Conservation (phyloP, 306 rosid species). For the Castanospermum australe region DNA sequence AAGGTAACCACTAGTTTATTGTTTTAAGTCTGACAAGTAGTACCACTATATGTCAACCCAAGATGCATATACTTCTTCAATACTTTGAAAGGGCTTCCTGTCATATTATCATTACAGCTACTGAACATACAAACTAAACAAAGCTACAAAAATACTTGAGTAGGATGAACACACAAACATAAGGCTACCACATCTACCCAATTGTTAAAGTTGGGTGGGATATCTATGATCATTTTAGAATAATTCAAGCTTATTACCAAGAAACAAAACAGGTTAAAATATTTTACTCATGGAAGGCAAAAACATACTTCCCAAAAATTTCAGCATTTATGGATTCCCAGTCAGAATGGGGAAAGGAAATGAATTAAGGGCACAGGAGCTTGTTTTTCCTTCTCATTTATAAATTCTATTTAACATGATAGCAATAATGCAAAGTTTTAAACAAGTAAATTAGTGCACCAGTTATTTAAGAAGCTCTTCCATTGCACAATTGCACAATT, state of each 20-base stretch:
- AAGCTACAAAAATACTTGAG: not conserved
- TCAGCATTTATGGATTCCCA: not conserved
- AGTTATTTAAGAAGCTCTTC: not conserved
- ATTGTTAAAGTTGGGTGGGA: not conserved
- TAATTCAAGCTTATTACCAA: not conserved
- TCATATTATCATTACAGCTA: not conserved
- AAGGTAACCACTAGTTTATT: not conserved
- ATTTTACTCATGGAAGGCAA: not conserved
- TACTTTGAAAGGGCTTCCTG: not conserved
- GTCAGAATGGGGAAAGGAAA: not conserved
- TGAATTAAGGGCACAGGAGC: not conserved
- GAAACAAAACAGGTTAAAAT: not conserved
- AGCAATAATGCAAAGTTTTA: constrained; percentile 22
- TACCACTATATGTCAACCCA: not conserved
- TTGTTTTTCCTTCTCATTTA: not conserved
- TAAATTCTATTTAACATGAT: not conserved
- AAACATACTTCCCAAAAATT: not conserved
- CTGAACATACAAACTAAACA: not conserved
- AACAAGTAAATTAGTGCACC: not conserved
- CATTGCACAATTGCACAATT: not conserved
- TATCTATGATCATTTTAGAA: not conserved
- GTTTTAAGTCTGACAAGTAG: not conserved
- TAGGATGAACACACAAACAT: not conserved
- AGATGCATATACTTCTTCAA: not conserved
- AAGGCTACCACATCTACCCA: not conserved